A percentile compares a stretch with the other conserved stretches of the same genome.
phyloP scores from a whole-genome alignment of 805 yeast genomes.

The Spathaspora boniae region DNA sequence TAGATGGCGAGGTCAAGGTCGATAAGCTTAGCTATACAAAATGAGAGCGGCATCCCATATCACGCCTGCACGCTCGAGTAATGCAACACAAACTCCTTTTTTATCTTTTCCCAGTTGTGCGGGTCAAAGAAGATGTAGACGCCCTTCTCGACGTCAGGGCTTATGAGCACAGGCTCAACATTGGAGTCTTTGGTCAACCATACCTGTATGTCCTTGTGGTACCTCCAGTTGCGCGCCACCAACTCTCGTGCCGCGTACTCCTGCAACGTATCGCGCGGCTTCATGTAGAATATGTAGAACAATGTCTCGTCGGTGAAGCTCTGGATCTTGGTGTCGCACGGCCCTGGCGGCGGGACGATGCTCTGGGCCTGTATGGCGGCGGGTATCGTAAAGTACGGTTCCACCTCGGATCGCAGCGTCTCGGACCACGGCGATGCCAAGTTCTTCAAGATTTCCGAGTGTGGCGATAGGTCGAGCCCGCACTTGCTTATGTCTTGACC shows the following conservation, averaged over 20 bases:
- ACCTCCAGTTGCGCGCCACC: constrained; percentile 92
- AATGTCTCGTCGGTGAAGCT: constrained; percentile 86
- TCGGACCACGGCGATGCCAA: constrained; percentile 96
- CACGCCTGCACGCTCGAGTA: constrained; percentile 37
- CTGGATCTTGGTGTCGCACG: constrained; percentile 49
- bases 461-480: constrained; percentile 56
- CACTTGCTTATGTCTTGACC: constrained; percentile 71
- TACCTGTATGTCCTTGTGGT: constrained; percentile 90
- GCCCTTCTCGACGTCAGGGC: constrained; percentile 87
- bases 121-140: constrained; percentile 94
- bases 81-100: constrained; percentile 58
- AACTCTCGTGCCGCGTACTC: constrained; percentile 91
- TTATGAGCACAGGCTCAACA: constrained; percentile 77
- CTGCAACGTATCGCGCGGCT: constrained; percentile 88
- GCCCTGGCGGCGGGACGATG: constrained; percentile 38
- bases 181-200: constrained; percentile 95
- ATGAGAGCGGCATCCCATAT: constrained; percentile 12
- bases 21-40: constrained; percentile 63
- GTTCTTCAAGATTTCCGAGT: constrained; percentile 52
- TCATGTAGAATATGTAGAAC: constrained; percentile 89
- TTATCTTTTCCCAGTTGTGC: constrained; percentile 91
- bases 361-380: constrained; percentile 29
- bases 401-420: constrained; percentile 84
- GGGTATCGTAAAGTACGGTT: constrained; percentile 75
- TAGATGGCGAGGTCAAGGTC: constrained; percentile 82